These are phyloP conservation scores for Ascochyta clinopodiicola DNA, from an alignment of 2,329 filamentous ascomycete genomes.

Conservation along the genomic window DNA sequence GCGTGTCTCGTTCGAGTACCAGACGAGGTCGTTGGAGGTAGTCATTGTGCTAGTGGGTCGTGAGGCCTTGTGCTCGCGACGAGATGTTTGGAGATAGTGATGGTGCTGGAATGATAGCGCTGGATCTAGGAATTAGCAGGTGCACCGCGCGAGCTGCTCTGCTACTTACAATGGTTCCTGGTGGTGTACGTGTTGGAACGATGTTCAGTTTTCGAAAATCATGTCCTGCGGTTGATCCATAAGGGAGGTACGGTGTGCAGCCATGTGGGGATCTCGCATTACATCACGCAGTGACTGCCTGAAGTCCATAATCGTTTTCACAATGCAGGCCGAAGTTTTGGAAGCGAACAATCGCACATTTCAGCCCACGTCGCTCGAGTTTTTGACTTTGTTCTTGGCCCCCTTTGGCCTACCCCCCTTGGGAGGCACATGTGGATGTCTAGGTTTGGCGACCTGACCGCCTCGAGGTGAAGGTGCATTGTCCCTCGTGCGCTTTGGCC, in stretches of 20 bases:
- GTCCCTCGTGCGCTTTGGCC: not conserved
- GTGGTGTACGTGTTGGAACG: not conserved
- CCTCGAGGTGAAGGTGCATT: conserved; percentile 11
- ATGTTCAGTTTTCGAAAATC: not conserved
- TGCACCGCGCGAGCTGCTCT: not conserved
- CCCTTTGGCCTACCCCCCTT: conserved; percentile 27
- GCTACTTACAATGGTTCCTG: not conserved
- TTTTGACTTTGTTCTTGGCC: conserved; percentile 22
- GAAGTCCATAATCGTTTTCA: not conserved
- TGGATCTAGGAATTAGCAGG: not conserved
- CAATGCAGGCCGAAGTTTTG: not conserved
- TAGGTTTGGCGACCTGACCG: conserved; percentile 1
- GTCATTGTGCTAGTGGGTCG: not conserved
- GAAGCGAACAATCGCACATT: not conserved
- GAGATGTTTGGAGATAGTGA: not conserved
- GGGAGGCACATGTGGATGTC: not conserved
- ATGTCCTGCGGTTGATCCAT: not conserved
- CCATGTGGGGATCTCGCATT: not conserved
- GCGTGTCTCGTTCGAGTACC: not conserved
- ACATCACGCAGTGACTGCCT: not conserved
- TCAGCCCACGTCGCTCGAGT: not conserved
- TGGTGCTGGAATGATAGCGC: not conserved
- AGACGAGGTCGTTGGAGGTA: not conserved
- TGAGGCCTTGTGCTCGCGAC: not conserved
- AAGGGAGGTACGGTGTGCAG: not conserved